These are phyloP conservation scores for Debaryomycetaceae sp. DNA, from an alignment of 1,139 yeast genomes.

Conservation along the genomic window DNA sequence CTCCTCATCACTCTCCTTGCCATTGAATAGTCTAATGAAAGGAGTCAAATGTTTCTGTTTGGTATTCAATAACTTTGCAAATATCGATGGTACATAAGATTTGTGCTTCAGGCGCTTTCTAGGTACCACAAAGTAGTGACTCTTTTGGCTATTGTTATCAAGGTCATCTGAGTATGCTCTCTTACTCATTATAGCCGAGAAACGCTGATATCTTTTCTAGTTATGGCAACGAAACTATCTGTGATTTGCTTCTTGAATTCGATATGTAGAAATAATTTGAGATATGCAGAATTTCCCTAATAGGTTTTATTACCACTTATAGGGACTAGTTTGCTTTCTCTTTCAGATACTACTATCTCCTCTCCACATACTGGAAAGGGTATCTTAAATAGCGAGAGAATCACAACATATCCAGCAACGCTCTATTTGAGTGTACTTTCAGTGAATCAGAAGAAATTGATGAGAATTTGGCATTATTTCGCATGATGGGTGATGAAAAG, in stretches of 20 bases:
- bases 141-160: slow-evolving; percentile 8
- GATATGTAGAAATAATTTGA: neutral
- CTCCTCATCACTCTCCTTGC: slow-evolving; percentile 35
- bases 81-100: slow-evolving; percentile 1
- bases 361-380: neutral
- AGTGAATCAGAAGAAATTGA: neutral
- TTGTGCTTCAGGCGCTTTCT: slow-evolving; percentile 3
- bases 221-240: too few species aligned
- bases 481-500: slow-evolving; percentile 1
- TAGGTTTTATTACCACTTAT: neutral
- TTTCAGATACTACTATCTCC: neutral
- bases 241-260: neutral
- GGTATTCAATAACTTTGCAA: slow-evolving; percentile 1
- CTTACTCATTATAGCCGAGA: slow-evolving; percentile 1
- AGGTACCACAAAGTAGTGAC: slow-evolving; percentile 8
- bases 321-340: neutral
- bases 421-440: too few species aligned
- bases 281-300: neutral
- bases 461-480: neutral
- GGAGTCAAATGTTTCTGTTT: slow-evolving; percentile 16
- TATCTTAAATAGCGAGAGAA: too few species aligned
- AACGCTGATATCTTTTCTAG: too few species aligned
- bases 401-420: too few species aligned
- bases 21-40: slow-evolving; percentile 34
- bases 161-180: slow-evolving; percentile 4